Evolutionary conservation across 805 yeast species (phyloP), one percentile per base, ranked within the genome.

Genomic region (Ogataea sp.): DNA sequence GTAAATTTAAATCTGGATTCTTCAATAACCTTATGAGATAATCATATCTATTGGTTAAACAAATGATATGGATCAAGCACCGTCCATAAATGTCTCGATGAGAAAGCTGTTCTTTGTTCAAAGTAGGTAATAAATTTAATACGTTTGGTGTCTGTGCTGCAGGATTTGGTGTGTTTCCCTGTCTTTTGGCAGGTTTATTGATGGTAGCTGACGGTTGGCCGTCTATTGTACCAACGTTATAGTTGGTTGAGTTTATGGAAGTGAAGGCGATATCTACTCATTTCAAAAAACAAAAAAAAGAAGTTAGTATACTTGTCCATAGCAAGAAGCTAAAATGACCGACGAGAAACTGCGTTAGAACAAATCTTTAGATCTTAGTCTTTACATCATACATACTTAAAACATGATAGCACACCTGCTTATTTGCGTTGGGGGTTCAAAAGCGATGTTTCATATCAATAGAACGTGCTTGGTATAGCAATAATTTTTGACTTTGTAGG

Each of bases 31-130:
- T 62, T 8, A 58, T 50, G 15, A 83, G 59, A 20, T 66, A 52
- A 40, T 72, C 76, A 36, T 59, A 53, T 35, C 75, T 62, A 43
- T 80, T 76, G 34, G 68, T 46, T 26, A 75, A 55, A 30, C 80
- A 67, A 15, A 80, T 53, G 2, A 75, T 39, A 53, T 82, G 88
- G n/a, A 81, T 55, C 4, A 80, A 53, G 0, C 80, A 62, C 42
- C 74, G 52, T 37, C 95, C 95, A 58, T 82, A 79, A 4, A 80
- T 58, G 52, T 86, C 95, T 45, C 86, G 64, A 39, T 61, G 61
- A 17, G 51, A 53, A 30, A 77, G 53, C 24, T 70, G 70, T 21
- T 58, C 50, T 38, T 58, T 60, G 2, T 69, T 30, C 21, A 71
- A 48, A 13, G 51, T 49, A 11, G 54, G 31, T 32, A 51, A 40